phyloP scores from a whole-genome alignment of 1,284 basidiomycete genomes.

The Veloboletus limbatus region DNA sequence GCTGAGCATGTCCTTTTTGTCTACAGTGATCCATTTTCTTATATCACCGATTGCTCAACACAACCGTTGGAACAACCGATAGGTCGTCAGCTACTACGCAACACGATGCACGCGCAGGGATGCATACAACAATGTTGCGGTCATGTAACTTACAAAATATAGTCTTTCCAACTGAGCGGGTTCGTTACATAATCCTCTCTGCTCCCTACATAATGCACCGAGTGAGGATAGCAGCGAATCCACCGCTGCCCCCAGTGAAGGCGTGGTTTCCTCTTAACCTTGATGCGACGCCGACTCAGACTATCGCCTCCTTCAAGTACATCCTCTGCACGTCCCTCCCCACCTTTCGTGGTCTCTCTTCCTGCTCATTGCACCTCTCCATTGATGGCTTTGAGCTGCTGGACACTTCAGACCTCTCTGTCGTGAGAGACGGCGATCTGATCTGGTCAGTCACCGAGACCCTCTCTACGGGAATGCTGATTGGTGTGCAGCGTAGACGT shows the following conservation, averaged over 20 bases:
- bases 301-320: constrained; percentile 20
- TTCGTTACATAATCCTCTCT: neutral
- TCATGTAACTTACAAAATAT: no score
- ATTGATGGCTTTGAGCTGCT: constrained; percentile 48
- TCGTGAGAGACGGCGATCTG: constrained; percentile 45
- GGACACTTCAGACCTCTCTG: constrained; percentile 36
- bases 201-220: constrained; percentile 18
- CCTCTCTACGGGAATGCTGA: neutral
- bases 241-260: constrained; percentile 40
- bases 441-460: constrained; percentile 34
- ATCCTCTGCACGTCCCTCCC: constrained; percentile 18
- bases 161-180: no score
- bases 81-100: no score
- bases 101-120: no score
- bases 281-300: constrained; percentile 2
- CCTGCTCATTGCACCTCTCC: constrained; percentile 26
- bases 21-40: constrained; percentile 11
- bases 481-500: constrained; percentile 11
- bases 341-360: constrained; percentile 7
- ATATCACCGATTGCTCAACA: neutral
- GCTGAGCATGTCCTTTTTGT: neutral
- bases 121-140: no score
- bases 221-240: constrained; percentile 37
- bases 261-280: constrained; percentile 41
- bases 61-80: no score